phyloP scores from a whole-genome alignment of 2,329 filamentous ascomycete genomes.

The Bipolaris bicolor region DNA sequence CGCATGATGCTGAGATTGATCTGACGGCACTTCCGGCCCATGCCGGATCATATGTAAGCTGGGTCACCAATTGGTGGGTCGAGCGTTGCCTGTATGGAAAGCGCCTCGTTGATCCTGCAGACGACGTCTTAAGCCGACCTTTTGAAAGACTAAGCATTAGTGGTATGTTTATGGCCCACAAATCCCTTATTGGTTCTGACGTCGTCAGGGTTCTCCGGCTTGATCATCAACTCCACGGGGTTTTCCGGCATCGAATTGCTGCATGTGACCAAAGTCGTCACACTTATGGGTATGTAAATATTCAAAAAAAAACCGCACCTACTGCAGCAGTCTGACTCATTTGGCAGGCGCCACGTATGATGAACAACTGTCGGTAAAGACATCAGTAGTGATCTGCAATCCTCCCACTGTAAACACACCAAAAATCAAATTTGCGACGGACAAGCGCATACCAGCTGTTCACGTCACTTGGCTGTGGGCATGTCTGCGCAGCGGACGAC shows the following conservation, averaged over 20 bases:
- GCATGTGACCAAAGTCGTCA: slow-evolving; percentile 79
- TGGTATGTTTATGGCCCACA: slow-evolving; percentile 44
- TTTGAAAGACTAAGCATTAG: slow-evolving; percentile 72
- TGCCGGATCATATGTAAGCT: slow-evolving; percentile 38
- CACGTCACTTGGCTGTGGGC: slow-evolving; percentile 83
- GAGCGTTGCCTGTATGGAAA: slow-evolving; percentile 86
- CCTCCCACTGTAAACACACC: slow-evolving; percentile 64
- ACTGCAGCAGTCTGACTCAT: slow-evolving; percentile 20
- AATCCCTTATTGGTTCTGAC: slow-evolving; percentile 25
- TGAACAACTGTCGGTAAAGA: slow-evolving; percentile 73
- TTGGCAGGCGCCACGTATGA: slow-evolving; percentile 73
- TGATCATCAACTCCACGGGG: slow-evolving; percentile 79
- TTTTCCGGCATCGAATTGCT: slow-evolving; percentile 85
- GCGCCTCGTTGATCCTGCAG: slow-evolving; percentile 69
- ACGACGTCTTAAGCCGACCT: slow-evolving; percentile 77
- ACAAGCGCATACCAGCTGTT: slow-evolving; percentile 82
- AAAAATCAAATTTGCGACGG: slow-evolving; percentile 77
- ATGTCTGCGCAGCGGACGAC: slow-evolving; percentile 65
- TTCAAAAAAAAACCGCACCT: background rate
- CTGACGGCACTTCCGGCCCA: slow-evolving; percentile 43
- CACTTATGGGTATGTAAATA: slow-evolving; percentile 65
- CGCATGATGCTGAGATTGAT: slow-evolving; percentile 50
- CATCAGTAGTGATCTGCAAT: slow-evolving; percentile 80
- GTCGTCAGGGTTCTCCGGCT: slow-evolving; percentile 64
- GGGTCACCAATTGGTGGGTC: slow-evolving; percentile 90